phyloP scores from a whole-genome alignment of 2,329 filamentous ascomycete species.

The Gliomastix tumulicola region DNA sequence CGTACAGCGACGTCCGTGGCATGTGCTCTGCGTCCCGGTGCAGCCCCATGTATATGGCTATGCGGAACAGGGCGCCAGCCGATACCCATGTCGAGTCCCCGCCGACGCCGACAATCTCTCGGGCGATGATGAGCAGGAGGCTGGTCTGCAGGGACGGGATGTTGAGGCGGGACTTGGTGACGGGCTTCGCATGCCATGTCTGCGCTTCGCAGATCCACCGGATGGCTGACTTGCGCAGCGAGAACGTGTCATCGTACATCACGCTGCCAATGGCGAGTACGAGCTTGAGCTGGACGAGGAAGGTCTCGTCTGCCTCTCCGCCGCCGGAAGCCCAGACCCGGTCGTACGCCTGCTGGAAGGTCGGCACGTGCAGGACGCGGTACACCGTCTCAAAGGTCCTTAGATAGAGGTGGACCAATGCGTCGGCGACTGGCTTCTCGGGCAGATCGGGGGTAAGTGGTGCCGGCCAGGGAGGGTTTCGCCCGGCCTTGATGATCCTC shows the following conservation, averaged over 20 bases:
- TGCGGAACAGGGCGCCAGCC: conserved; percentile 33
- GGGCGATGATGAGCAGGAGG: conserved; percentile 35
- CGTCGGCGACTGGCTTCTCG: conserved; percentile 31
- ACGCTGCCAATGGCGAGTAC: conserved; percentile 50
- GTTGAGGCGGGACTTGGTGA: conserved; percentile 42
- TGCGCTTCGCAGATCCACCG: conserved; percentile 52
- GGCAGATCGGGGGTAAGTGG: conserved; percentile 37
- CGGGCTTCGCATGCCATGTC: conserved; percentile 44
- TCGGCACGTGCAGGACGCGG: conserved; percentile 43
- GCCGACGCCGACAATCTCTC: conserved; percentile 26
- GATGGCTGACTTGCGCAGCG: conserved; percentile 39
- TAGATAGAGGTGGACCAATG: conserved; percentile 42
- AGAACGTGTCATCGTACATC: conserved; percentile 41
- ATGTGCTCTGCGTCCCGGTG: conserved; percentile 38
- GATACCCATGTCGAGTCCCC: conserved; percentile 41
- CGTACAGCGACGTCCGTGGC: conserved; percentile 23
- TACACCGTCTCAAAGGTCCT: conserved; percentile 37
- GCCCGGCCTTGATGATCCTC: conserved; percentile 40
- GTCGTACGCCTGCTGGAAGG: conserved; percentile 41
- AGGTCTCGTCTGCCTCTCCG: conserved; percentile 25
- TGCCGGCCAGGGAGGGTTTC: conserved; percentile 40
- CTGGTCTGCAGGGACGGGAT: conserved; percentile 43
- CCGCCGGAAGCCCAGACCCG: conserved; percentile 36
- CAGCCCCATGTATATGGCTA: conserved; percentile 41
- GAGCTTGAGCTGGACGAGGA: conserved; percentile 50